Evolutionary conservation across 1,284 basidiomycete genomes (phyloP).

Genomic region (Trametes hirsuta): DNA sequence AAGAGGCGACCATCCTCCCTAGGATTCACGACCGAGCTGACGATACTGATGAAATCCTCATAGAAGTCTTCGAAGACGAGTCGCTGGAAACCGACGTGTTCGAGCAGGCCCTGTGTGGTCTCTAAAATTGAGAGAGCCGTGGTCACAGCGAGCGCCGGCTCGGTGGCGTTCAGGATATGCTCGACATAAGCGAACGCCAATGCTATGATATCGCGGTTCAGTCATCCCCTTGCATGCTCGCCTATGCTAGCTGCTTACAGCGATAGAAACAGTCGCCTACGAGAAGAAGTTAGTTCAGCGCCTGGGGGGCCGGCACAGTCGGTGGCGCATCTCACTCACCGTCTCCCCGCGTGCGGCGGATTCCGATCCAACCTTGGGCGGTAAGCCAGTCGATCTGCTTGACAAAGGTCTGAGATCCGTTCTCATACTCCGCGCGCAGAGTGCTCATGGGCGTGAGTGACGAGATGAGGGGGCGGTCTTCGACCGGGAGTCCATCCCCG

Average conservation of each 20-base stretch:
- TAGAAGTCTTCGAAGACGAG: slow-evolving; percentile 65
- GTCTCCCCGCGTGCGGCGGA: slow-evolving; percentile 70
- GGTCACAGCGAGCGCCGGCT: slow-evolving; percentile 50
- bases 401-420: slow-evolving; percentile 58
- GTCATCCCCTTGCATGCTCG: background rate
- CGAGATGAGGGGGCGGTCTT: slow-evolving; percentile 55
- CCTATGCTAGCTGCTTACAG: slow-evolving; percentile 39
- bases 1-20: slow-evolving; percentile 40
- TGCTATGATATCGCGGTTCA: slow-evolving; percentile 40
- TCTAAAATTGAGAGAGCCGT: slow-evolving; percentile 58
- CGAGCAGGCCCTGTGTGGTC: slow-evolving; percentile 55
- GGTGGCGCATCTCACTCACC: slow-evolving; percentile 23
- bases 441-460: slow-evolving; percentile 49
- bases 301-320: background rate
- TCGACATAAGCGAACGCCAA: slow-evolving; percentile 61
- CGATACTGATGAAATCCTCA: slow-evolving; percentile 49
- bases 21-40: slow-evolving; percentile 47
- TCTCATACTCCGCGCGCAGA: slow-evolving; percentile 68
- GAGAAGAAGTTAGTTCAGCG: background rate
- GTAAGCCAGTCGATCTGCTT: slow-evolving; percentile 69
- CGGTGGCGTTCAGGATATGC: slow-evolving; percentile 47
- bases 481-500: slow-evolving; percentile 25
- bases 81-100: slow-evolving; percentile 66
- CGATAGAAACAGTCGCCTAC: slow-evolving; percentile 66
- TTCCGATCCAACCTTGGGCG: slow-evolving; percentile 56